Evolutionary conservation across 2,329 filamentous ascomycete genomes (phyloP), one percentile per base, ranked within the genome.

Genomic region (Bipolaris victoriae): DNA sequence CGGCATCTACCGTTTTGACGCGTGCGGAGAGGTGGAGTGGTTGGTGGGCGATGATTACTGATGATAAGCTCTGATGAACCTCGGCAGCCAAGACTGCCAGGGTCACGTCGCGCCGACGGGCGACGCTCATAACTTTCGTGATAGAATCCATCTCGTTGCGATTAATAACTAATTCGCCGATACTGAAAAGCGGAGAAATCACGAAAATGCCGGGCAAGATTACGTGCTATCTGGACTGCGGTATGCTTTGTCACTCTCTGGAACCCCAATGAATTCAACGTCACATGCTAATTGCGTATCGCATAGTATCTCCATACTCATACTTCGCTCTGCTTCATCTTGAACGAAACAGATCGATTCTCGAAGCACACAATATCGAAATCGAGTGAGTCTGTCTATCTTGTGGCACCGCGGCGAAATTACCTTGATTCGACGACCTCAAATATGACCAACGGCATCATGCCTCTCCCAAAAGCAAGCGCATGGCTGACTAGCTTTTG

Each of bases 181-280:
- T 16, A 43, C 40, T 9, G 4, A 13, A n/a, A 11, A 48, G n/a
- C 11, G 22, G 7, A 24, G 35, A 20, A 7, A 57, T 55, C 36
- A 37, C 57, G 39, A 71, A 45, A 3, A 89, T 90, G 87, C 80
- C 79, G 18, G 82, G 83, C 52, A 83, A 83, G 54, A 89, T 91
- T 63, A 86, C 88, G 60, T 83, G 82, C 57, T 90, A 89, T 68
- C 61, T 90, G 53, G 88, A 91, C 75, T 83, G 88, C 68, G 84
- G 88, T 89, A 76, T 59, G 81, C 66, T n/a, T 16, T 36, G 5
- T 18, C 22, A 3, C 10, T 43, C n/a, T 51, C 3, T 52, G 29
- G 10, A 31, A 13, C 11, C 9, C 10, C 18, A 5, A 7, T 15
- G 29, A 3, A n/a, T 46, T 11, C 2, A 35, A 13, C 10, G 7